Evolutionary conservation across 2,329 filamentous ascomycete genomes (phyloP), one percentile per base, ranked within the genome.

Genomic region (Penicillium griseofulvum): DNA sequence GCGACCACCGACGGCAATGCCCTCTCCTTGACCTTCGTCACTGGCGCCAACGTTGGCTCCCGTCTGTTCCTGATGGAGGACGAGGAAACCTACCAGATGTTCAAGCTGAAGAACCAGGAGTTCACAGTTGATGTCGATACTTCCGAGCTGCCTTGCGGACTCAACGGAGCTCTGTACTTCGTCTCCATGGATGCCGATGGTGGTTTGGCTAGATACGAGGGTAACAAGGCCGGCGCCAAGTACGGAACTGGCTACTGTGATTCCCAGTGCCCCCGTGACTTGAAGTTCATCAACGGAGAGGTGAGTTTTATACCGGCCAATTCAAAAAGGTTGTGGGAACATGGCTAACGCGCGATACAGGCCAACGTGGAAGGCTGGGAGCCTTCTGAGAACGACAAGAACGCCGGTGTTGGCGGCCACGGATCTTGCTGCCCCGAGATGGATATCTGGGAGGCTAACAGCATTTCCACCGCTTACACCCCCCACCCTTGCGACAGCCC

Each of bases 121-220:
- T 86, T 90, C 74, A 86, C 85, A 52, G 88, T 90, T 58, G 86
- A 89, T 52, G 86, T 89, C 26, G 87, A 90, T 68, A 83, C 88
- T 42, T 88, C 86, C 38, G 80, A 81, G 63, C 76, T 88, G 19
- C 81, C 83, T 56, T 90, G 87, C 66, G 87, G 87, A 57, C 74
- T 90, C 56, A 90, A 90, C 72, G 87, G 87, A 52, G 87, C 87
- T 43, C 75, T 90, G 44, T 89, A 90, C 75, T 79, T 88, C 39
- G 77, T 82, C 16, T 75, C 81, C 65, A 88, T 88, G 71, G 78
- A 82, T 11, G 74, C 77, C 7, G 82, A 86, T 63, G 87, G 87
- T 62, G 86, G 85, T 31, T 59, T 78, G 55, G 66, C 75, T 56
- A 75, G 74, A 63, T 82, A 80, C 65, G 65, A 76, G 0, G 76